Conservation (phyloP, 208 protist species). For the Leptomonas pyrrhocoris region DNA sequence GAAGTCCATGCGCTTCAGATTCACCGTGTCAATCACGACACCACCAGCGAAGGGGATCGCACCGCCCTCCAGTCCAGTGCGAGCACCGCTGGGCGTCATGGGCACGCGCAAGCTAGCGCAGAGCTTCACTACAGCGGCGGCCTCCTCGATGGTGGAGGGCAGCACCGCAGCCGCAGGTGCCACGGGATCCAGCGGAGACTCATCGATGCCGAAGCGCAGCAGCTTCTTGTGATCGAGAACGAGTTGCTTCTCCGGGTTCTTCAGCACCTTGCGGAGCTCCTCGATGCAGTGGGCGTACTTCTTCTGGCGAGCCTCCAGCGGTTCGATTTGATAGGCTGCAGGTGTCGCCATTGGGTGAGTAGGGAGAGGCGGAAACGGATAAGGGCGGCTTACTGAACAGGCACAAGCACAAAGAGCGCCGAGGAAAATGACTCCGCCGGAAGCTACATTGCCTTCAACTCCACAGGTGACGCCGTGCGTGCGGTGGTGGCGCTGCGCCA, state of each 20-base stretch:
- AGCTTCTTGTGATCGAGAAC: constrained; percentile 36
- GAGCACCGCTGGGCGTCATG: constrained; percentile 58
- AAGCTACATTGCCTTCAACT: constrained; percentile 51
- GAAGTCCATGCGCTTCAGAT: constrained; percentile 42
- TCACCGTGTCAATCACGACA: constrained; percentile 56
- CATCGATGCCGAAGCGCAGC: constrained; percentile 31
- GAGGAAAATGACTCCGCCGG: too few species aligned
- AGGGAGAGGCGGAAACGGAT: too few species aligned
- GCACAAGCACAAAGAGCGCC: too few species aligned
- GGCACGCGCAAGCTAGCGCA: constrained; percentile 42
- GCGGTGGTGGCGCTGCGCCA: constrained; percentile 59
- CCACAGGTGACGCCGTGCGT: constrained; percentile 39
- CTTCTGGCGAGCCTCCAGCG: constrained; percentile 38
- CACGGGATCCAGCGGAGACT: constrained; percentile 36
- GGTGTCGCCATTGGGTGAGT: constrained; percentile 7
- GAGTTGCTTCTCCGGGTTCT: constrained; percentile 42
- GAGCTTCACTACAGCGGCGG: constrained; percentile 32
- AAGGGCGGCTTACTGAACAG: too few species aligned
- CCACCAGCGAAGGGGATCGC: constrained; percentile 60
- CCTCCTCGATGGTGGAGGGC: constrained; percentile 33
- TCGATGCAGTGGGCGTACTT: constrained; percentile 40
- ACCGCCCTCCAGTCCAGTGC: constrained; percentile 57
- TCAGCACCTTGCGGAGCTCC: constrained; percentile 27
- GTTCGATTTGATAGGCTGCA: constrained; percentile 21
- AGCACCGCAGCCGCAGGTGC: constrained; percentile 37